Conservation (phyloP, 345 rosid genomes). For the Gossypium ekmanianum region DNA sequence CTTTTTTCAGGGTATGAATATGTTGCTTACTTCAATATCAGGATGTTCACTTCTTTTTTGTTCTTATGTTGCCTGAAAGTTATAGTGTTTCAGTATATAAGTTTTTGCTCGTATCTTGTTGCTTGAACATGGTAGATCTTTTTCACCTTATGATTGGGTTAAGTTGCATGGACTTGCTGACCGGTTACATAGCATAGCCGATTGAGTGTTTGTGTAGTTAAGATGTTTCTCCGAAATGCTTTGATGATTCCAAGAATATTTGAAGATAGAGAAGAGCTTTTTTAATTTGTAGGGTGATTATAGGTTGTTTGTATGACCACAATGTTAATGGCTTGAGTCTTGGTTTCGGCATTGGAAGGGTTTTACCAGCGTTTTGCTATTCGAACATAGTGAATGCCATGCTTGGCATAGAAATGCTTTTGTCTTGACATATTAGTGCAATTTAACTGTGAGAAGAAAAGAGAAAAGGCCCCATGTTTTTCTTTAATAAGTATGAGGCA, state of each 20-base stretch:
- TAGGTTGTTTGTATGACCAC: neutral
- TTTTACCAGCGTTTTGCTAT: neutral
- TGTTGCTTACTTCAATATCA: neutral
- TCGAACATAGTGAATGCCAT: neutral
- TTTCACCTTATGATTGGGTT: neutral
- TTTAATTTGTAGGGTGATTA: neutral
- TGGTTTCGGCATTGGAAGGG: neutral
- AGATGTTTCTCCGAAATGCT: neutral
- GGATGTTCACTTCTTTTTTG: neutral
- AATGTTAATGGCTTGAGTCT: neutral
- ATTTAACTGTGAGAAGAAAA: neutral
- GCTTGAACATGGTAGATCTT: neutral
- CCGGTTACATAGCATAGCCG: neutral
- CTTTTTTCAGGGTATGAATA: slow-evolving; percentile 73
- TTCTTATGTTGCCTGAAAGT: neutral
- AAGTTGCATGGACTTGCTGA: neutral
- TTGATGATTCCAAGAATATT: neutral
- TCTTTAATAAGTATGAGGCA: neutral
- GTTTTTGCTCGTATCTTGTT: neutral
- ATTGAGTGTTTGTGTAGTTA: neutral
- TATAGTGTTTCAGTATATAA: no score
- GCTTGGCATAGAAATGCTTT: neutral
- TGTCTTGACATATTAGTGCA: neutral
- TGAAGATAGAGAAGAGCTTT: neutral
- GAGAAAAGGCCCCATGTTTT: neutral